These are phyloP conservation scores for Eudorina sp. DNA, from an alignment of 139 green algal species.

Conservation along the genomic window DNA sequence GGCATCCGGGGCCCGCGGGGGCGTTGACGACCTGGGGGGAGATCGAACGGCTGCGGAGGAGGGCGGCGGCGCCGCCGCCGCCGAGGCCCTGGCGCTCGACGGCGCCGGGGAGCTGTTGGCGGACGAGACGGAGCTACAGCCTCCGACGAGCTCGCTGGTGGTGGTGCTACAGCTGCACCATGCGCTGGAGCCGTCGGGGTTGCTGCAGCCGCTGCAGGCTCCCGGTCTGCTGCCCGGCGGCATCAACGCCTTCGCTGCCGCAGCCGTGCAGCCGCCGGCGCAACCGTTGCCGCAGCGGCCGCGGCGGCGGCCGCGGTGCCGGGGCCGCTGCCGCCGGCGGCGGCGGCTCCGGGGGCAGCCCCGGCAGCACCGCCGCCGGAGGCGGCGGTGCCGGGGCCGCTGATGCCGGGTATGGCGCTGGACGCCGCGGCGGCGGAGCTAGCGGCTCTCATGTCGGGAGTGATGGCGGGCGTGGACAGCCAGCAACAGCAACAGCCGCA, in stretches of 20 bases:
- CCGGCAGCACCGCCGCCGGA: background rate
- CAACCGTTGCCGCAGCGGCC: background rate
- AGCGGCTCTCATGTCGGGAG: background rate
- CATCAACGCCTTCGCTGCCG: background rate
- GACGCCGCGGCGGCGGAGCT: background rate
- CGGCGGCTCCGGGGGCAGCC: background rate
- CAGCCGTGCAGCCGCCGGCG: background rate
- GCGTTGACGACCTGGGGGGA: background rate
- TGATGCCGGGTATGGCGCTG: background rate
- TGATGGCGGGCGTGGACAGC: background rate
- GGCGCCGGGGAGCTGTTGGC: constrained; percentile 4
- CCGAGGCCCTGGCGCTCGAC: background rate
- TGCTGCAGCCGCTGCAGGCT: constrained; percentile 4
- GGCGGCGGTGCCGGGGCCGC: background rate
- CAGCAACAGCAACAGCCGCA: constrained; percentile 2
- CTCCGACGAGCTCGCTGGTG: background rate
- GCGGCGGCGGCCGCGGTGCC: background rate
- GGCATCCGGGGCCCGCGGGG: background rate
- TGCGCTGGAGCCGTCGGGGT: background rate
- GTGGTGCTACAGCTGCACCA: constrained; percentile 1
- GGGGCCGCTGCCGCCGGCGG: background rate
- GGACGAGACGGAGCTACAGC: background rate
- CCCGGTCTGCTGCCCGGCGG: background rate
- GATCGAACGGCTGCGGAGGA: background rate
- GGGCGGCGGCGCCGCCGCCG: no score